Base-by-base conservation (phyloP, 169 alveolate species). In the Plasmodium coatneyi region DNA sequence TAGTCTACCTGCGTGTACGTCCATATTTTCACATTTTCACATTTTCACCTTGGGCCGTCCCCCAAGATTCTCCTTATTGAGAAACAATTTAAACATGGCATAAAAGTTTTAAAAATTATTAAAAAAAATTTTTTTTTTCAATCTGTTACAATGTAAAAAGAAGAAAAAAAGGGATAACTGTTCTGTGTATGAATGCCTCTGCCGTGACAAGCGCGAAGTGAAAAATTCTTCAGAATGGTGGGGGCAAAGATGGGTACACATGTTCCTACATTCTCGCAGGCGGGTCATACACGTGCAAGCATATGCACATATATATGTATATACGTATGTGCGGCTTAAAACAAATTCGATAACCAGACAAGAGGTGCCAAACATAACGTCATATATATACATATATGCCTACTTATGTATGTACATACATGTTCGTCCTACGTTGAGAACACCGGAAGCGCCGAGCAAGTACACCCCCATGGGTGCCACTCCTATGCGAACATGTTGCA, bases 71-170 rank as follows among this genome's bases (percentile, higher is more conserved):
- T 76, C 28, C 25, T 43, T 39, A 36, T 76, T 19, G 49, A 3
- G 6, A 36, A 76, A 22, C 32, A 76, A 36, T 76, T 76, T 76
- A 76, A 25, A 32, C 22, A 7, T 28, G 76, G 28, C 36, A 76
- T 76, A 28, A 76, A 36, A 76, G 4, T 16, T 76, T 76, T 76
- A 36, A 76, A 76, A 76, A 76, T 76, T n/a, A 76, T 76, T 76
- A 76, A 76, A 36, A 76, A 76, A 49, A 32, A 32, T 32, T 3
- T 12, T 6, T 16, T 25, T 12, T 74, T 76, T 39, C 32, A 76
- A 76, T 36, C 0, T 76, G 25, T 36, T 76, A 76, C 41, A 76
- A 76, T 36, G 83, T 36, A 76, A 76, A 76, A 76, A 32, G 49
- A 74, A 30, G 19, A 5, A 34, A 12, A 74, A 74, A 32, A 32